Base-by-base conservation (phyloP, 805 yeast genomes). In the Spathaspora arborariae region DNA sequence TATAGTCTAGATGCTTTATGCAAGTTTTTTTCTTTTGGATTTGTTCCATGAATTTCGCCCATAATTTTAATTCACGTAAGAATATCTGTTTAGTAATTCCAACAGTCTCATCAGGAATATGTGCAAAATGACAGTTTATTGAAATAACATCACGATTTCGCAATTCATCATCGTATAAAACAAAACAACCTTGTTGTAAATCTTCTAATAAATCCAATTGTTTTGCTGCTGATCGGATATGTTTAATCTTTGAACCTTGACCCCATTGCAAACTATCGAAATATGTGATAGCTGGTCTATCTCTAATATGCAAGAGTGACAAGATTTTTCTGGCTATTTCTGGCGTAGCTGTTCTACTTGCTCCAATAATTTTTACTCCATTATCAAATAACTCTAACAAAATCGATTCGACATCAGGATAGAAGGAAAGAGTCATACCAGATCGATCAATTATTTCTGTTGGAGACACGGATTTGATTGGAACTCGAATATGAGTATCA, bases 261-360 rank as follows among this genome's bases (percentile, higher is more conserved):
- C 91, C 91, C 84, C 88, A 85, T 59, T 84, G 85, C 42, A 78
- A 62, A 35, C 74, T 76, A 51, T 79, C 81, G 52, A 88, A 83
- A 42, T 68, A 71, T 10, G 68, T 56, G 15, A 69, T 62, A n/a
- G 81, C 71, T 0, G 85, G 82, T 39, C 65, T 68, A n/a, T 72
- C 76, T 38, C 76, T 75, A 1, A 88, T 64, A 33, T 75, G 70
- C 30, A 85, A 71, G 47, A 74, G 61, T 7, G 74, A 68, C 44
- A 88, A 64, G 57, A 89, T 63, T 45, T 80, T 78, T 51, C 72
- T 72, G 1, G 96, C 96, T n/a, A 85, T 68, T n/a, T 76, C 71
- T 0, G 96, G 96, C 1, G 88, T 79, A 50, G 80, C 79, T 0
- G 97, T 89, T 54, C 96, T 71, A 20, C 92, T 84, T 0, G 96